Base-by-base conservation (phyloP, 169 alveolate genomes). In the Babesia caballi region DNA sequence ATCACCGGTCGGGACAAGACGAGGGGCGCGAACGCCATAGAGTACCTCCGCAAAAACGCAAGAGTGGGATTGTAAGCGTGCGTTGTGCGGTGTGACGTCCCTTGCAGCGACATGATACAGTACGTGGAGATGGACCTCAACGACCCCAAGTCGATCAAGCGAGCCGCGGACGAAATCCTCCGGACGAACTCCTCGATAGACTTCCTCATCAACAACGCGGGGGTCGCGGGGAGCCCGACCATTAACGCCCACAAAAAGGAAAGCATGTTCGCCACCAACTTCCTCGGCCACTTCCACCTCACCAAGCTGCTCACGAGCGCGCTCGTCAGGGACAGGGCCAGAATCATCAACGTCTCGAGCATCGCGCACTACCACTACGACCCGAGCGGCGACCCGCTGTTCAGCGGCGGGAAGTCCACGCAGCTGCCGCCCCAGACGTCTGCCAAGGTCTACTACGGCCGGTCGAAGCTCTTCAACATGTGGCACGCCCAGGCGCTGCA, bases 401-500 rank as follows among this genome's bases (percentile, higher is more conserved):
- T 77, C 25, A 35, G 35, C 9, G 40, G 28, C 17, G 72, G 65
- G 6, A 21, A 59, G 9, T 67, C 85, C 23, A 32, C 40, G 50
- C 27, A 40, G 23, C 38, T 77, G 7, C 41, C 47, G 6, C 12
- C 6, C 3, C 27, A 46, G 23, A 32, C 50, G 14, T 27, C 50
- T 6, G 49, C 54, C 21, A 7, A 17, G 32, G 42, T 23, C 5
- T 77, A 77, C 36, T 77, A 77, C 47, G 82, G 82, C 8, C 32
- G 85, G 38, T 77, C 80, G 15, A 77, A 77, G 40, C 49, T 77
- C 12, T 77, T 19, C 58, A 56, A 49, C 56, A 69, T 77, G 4
- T 77, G 85, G 85, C 71, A 60, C 53, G 47, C 85, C 1, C 85
- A 77, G 59, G 63, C 85, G 9, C 49, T 77, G 33, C 85, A 77